Percentiles rank a stretch among this genome's conserved stretches.
These are phyloP conservation scores for Nectriaceae sp. DNA, from an alignment of 2,329 filamentous ascomycete genomes.

Conservation along the genomic window DNA sequence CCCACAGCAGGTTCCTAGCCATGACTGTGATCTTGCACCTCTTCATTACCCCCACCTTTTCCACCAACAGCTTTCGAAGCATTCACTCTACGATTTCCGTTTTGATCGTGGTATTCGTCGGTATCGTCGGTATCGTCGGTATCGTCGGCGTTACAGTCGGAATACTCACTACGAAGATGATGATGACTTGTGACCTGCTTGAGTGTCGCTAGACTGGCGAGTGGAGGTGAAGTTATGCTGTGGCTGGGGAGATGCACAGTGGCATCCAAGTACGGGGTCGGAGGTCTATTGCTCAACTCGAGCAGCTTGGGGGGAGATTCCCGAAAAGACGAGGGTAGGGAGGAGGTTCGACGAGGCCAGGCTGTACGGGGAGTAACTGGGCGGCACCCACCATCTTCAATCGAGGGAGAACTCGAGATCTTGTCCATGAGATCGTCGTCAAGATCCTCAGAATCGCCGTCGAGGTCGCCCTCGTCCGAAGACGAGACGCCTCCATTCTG, in stretches of 20 bases:
- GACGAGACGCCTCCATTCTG: constrained; percentile 60
- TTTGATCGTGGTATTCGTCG: background rate
- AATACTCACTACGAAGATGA: constrained; percentile 21
- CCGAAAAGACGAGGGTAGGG: constrained; percentile 37
- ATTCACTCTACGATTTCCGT: background rate
- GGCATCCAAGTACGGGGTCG: constrained; percentile 45
- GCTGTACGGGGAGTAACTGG: constrained; percentile 36
- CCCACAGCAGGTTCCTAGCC: constrained; percentile 23
- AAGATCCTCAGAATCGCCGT: constrained; percentile 72
- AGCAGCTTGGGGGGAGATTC: constrained; percentile 30
- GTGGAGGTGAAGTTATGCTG: constrained; percentile 22
- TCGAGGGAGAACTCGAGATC: constrained; percentile 97
- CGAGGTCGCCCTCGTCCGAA: constrained; percentile 63
- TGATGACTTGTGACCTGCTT: constrained; percentile 50
- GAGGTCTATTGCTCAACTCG: constrained; percentile 26
- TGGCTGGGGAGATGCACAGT: constrained; percentile 30
- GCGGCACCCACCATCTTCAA: constrained; percentile 93
- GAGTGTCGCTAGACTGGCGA: constrained; percentile 14
- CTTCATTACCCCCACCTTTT: background rate
- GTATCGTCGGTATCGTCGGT: constrained; percentile 6
- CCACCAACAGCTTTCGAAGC: background rate
- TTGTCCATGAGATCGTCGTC: constrained; percentile 97
- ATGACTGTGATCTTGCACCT: constrained; percentile 2
- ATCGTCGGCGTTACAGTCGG: constrained; percentile 8
- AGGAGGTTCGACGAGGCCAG: constrained; percentile 48